Evolutionary conservation across 257 asterid species (phyloP).

Genomic region (Cynanchum wilfordii): DNA sequence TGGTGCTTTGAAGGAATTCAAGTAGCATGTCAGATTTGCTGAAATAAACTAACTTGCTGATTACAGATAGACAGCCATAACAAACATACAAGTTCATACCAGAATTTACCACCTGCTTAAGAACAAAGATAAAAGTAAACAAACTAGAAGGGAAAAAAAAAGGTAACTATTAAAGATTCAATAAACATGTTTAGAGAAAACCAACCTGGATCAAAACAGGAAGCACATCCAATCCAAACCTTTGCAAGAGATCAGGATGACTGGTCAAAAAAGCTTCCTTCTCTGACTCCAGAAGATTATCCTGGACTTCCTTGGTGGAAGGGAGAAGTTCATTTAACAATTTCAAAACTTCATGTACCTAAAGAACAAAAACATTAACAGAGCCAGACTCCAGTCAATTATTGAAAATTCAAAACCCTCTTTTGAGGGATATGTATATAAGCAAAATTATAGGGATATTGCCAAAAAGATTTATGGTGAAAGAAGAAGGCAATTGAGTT

Average conservation of each 20-base stretch:
- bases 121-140: slow-evolving; percentile 27
- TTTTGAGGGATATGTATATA: not conserved
- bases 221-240: slow-evolving; percentile 79
- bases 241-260: slow-evolving; percentile 67
- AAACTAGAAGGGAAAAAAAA: not conserved
- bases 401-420: not conserved
- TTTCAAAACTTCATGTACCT: slow-evolving; percentile 77
- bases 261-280: slow-evolving; percentile 60
- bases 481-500: not conserved
- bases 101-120: slow-evolving; percentile 81
- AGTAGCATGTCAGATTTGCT: slow-evolving; percentile 63
- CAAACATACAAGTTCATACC: slow-evolving; percentile 66
- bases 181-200: slow-evolving; percentile 15
- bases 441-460: not conserved
- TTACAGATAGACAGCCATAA: slow-evolving; percentile 77
- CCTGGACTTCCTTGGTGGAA: slow-evolving; percentile 41
- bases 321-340: slow-evolving; percentile 88
- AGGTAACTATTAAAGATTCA: slow-evolving; percentile 2
- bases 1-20: slow-evolving; percentile 53
- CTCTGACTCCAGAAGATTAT: slow-evolving; percentile 40
- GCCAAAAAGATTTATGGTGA: not conserved
- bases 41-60: slow-evolving; percentile 77
- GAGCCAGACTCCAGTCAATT: not conserved
- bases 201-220: slow-evolving; percentile 78
- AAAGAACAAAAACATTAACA: slow-evolving; percentile 14